A percentile compares a stretch with the other conserved stretches of the same genome.
These are phyloP conservation scores for Leccinum pachyderme DNA, from an alignment of 1,284 basidiomycete species.

Conservation along the genomic window DNA sequence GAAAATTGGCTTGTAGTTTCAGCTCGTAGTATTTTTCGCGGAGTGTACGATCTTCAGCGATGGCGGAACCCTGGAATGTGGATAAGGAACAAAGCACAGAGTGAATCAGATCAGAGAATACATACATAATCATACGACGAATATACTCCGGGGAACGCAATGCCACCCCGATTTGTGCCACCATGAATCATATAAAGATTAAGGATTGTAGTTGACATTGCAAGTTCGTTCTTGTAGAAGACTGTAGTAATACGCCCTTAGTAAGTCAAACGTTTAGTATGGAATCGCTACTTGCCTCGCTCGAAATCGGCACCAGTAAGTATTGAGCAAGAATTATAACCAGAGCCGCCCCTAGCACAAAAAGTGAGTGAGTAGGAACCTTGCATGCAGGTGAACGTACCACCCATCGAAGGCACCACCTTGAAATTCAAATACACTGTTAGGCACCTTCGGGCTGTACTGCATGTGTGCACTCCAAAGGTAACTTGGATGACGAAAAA, in stretches of 20 bases:
- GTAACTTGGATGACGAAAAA: slow-evolving; percentile 3
- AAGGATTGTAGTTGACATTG: slow-evolving; percentile 46
- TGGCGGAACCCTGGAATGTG: slow-evolving; percentile 40
- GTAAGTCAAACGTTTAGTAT: background rate
- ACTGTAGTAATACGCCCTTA: slow-evolving; percentile 30
- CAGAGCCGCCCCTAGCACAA: slow-evolving; percentile 22
- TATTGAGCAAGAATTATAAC: slow-evolving; percentile 19
- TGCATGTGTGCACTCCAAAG: slow-evolving; percentile 36
- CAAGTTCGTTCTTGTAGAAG: slow-evolving; percentile 49
- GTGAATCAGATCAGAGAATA: background rate
- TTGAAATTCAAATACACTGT: slow-evolving; percentile 49
- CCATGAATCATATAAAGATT: slow-evolving; percentile 53
- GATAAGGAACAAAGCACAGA: background rate
- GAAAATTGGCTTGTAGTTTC: slow-evolving; percentile 48
- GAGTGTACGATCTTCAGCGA: slow-evolving; percentile 48
- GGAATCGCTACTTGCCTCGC: slow-evolving; percentile 17
- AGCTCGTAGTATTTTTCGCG: slow-evolving; percentile 52
- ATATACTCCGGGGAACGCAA: slow-evolving; percentile 45
- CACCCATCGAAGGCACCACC: slow-evolving; percentile 54
- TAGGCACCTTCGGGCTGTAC: slow-evolving; percentile 39
- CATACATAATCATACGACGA: slow-evolving; percentile 50
- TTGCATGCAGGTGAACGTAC: slow-evolving; percentile 24
- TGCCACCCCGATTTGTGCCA: slow-evolving; percentile 52
- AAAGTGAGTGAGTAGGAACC: background rate
- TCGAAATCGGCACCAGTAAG: slow-evolving; percentile 27